These are phyloP conservation scores for Aspergillus costaricaensis DNA, from an alignment of 2,329 filamentous ascomycete genomes.

Conservation along the genomic window DNA sequence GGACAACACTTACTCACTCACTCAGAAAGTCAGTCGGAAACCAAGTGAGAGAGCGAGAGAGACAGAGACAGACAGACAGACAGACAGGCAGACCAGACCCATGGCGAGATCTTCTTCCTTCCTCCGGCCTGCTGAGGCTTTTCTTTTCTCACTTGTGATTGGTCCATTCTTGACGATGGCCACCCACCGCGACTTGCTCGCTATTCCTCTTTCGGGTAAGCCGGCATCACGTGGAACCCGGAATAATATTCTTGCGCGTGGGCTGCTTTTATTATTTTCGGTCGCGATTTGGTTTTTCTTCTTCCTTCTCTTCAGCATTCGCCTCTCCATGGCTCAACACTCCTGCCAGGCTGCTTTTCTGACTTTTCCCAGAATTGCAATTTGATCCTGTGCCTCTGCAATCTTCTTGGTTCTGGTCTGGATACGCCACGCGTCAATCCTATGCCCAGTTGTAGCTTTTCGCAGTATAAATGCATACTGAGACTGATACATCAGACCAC, in stretches of 20 bases:
- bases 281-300: background rate
- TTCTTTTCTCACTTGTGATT: conserved; percentile 5
- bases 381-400: background rate
- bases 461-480: background rate
- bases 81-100: background rate
- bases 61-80: background rate
- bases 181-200: background rate
- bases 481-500: conserved; percentile 4
- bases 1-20: too few relatives aligned
- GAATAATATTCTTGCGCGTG: background rate
- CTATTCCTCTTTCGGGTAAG: background rate
- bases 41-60: conserved; percentile 9
- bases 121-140: conserved; percentile 14
- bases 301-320: background rate
- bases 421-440: background rate
- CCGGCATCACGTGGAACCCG: background rate
- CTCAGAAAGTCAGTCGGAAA: too few relatives aligned
- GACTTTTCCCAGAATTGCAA: background rate
- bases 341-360: background rate
- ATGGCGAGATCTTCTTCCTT: conserved; percentile 4
- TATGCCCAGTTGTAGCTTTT: background rate
- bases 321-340: background rate
- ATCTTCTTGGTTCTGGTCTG: background rate
- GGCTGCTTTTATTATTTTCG: conserved; percentile 1
- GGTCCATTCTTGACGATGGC: background rate